Conservation (phyloP, 2,329 filamentous ascomycete species). For the Hymenoscyphus occultus region DNA sequence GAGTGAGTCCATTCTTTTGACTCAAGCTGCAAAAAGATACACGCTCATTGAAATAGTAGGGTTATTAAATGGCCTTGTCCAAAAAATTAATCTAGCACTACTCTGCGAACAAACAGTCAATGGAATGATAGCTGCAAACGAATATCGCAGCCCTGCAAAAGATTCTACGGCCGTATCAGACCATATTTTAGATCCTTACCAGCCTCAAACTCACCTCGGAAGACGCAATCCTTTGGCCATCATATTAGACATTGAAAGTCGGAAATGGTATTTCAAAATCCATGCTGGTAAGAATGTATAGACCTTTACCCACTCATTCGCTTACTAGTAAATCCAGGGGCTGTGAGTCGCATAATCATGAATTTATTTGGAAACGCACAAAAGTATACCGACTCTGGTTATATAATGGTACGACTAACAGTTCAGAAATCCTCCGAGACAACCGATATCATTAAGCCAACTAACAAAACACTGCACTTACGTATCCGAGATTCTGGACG, state of each 20-base stretch:
- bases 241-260: conserved; percentile 37
- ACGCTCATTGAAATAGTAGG: neutral
- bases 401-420: conserved; percentile 16
- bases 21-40: neutral
- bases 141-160: conserved; percentile 19
- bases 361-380: conserved; percentile 59
- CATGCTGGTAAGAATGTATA: conserved; percentile 46
- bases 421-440: conserved; percentile 42
- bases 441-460: neutral
- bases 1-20: neutral
- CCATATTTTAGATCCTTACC: neutral
- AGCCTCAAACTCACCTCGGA: neutral
- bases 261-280: conserved; percentile 52
- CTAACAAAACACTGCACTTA: conserved; percentile 33
- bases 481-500: conserved; percentile 54
- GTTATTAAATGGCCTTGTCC: conserved; percentile 28
- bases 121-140: conserved; percentile 33
- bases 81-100: conserved; percentile 30
- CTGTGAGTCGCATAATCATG: conserved; percentile 51
- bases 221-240: conserved; percentile 47
- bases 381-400: conserved; percentile 56
- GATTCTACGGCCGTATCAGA: neutral
- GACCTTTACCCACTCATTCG: neutral
- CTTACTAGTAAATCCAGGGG: conserved; percentile 32
- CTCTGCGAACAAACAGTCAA: conserved; percentile 33